phyloP scores from a whole-genome alignment of 257 asterid species.

The Solanum paucissectum region DNA sequence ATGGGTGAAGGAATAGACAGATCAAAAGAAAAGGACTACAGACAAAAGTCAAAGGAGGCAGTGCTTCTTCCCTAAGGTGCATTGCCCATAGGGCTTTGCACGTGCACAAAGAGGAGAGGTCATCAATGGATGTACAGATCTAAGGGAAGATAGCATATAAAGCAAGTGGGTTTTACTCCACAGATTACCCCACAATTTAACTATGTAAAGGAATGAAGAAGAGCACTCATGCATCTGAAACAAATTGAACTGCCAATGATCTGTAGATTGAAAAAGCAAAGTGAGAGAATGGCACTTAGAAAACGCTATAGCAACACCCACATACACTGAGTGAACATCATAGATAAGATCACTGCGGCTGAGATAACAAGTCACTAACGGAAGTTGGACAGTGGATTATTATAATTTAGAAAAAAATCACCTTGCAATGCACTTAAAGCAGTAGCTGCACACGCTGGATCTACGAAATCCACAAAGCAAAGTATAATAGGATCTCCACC shows the following conservation, averaged over 20 bases:
- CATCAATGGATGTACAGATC: background rate
- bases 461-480: slow-evolving; percentile 43
- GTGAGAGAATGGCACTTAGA: background rate
- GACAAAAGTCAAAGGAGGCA: background rate
- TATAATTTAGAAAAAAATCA: background rate
- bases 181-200: background rate
- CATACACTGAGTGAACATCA: background rate
- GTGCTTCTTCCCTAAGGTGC: background rate
- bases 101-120: background rate
- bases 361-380: background rate
- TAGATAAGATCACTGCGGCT: background rate
- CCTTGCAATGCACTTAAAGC: slow-evolving; percentile 53
- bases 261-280: background rate
- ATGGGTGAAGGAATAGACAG: background rate
- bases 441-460: slow-evolving; percentile 55
- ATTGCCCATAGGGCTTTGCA: background rate
- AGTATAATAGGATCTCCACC: slow-evolving; percentile 46
- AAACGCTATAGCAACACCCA: background rate
- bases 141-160: background rate
- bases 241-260: background rate
- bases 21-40: background rate
- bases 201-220: background rate
- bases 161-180: background rate
- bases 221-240: background rate
- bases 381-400: background rate